A percentile compares a stretch with the other conserved stretches of the same genome.
phyloP scores from a whole-genome alignment of 345 rosid species.

The Camelina neglecta region DNA sequence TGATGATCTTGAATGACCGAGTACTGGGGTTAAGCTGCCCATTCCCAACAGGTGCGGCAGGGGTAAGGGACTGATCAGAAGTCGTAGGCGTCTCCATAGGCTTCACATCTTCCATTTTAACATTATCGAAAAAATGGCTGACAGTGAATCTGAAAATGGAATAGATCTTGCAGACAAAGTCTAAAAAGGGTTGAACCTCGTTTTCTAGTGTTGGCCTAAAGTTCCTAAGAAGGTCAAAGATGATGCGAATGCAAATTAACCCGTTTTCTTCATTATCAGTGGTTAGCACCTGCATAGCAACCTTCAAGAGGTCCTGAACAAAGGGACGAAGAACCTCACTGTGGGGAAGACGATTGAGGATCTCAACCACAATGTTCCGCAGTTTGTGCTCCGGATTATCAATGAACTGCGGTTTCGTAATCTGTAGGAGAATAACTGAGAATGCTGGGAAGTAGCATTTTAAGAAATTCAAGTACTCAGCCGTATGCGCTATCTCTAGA shows the following conservation, averaged over 20 bases:
- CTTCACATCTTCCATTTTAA: slow-evolving; percentile 70
- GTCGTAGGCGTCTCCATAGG: slow-evolving; percentile 75
- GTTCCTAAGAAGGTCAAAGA: slow-evolving; percentile 92
- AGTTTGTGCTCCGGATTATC: slow-evolving; percentile 95
- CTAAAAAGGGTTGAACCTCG: slow-evolving; percentile 95
- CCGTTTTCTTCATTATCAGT: slow-evolving; percentile 97
- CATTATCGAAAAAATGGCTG: slow-evolving; percentile 85
- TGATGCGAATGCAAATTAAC: slow-evolving; percentile 88
- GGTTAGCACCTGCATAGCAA: slow-evolving; percentile 97
- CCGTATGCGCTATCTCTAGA: slow-evolving; percentile 95
- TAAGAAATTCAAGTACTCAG: slow-evolving; percentile 92
- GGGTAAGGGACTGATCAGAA: slow-evolving; percentile 70
- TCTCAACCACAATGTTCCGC: slow-evolving; percentile 88
- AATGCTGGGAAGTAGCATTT: slow-evolving; percentile 95
- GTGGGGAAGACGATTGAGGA: slow-evolving; percentile 92
- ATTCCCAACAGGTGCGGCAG: slow-evolving; percentile 54
- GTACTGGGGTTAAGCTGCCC: slow-evolving; percentile 95
- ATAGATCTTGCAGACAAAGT: slow-evolving; percentile 95
- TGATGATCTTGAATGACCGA: slow-evolving; percentile 92
- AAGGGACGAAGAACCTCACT: slow-evolving; percentile 99
- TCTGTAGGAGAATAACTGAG: slow-evolving; percentile 72
- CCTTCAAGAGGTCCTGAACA: slow-evolving; percentile 95
- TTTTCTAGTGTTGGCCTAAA: slow-evolving; percentile 90
- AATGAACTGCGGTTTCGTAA: slow-evolving; percentile 77
- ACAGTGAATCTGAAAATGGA: slow-evolving; percentile 84